Conservation (phyloP, 2,329 filamentous ascomycete species). For the Colletotrichum liriopes region DNA sequence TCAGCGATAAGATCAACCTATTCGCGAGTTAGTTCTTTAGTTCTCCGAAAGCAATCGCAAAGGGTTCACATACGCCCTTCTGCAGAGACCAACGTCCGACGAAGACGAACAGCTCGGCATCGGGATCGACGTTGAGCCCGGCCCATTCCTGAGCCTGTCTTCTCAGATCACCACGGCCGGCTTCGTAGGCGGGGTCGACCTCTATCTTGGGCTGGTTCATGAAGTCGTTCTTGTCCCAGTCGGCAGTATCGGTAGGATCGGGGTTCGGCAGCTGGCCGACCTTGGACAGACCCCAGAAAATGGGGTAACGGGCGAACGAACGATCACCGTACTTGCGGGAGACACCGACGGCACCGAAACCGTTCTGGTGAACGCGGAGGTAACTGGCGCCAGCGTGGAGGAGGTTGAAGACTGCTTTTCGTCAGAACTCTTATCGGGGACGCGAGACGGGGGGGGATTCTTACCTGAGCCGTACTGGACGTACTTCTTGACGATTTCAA, state of each 20-base stretch:
- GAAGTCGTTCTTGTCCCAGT: slow-evolving; percentile 68
- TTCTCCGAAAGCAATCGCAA: background rate
- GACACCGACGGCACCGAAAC: slow-evolving; percentile 78
- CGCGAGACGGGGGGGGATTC: background rate
- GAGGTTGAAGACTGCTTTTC: slow-evolving; percentile 72
- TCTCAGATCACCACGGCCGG: slow-evolving; percentile 66
- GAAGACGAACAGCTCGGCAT: slow-evolving; percentile 78
- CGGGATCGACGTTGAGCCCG: slow-evolving; percentile 71
- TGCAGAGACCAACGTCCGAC: slow-evolving; percentile 80
- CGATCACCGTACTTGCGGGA: slow-evolving; percentile 79
- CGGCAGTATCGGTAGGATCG: slow-evolving; percentile 76
- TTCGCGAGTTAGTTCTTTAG: background rate
- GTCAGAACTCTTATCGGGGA: background rate
- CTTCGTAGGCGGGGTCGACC: slow-evolving; percentile 71
- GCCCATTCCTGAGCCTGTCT: slow-evolving; percentile 79
- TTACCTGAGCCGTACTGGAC: slow-evolving; percentile 74
- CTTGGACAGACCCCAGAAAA: slow-evolving; percentile 77
- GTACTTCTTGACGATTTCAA: slow-evolving; percentile 71
- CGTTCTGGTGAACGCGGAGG: slow-evolving; percentile 76
- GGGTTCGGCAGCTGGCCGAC: slow-evolving; percentile 77
- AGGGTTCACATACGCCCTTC: slow-evolving; percentile 64
- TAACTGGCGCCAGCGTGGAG: slow-evolving; percentile 78
- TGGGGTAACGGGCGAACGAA: slow-evolving; percentile 77
- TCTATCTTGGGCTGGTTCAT: slow-evolving; percentile 63
- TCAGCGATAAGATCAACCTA: slow-evolving; percentile 76